Base-by-base conservation (phyloP, 768 basidiomycete genomes). In the Suillus subalutaceus region DNA sequence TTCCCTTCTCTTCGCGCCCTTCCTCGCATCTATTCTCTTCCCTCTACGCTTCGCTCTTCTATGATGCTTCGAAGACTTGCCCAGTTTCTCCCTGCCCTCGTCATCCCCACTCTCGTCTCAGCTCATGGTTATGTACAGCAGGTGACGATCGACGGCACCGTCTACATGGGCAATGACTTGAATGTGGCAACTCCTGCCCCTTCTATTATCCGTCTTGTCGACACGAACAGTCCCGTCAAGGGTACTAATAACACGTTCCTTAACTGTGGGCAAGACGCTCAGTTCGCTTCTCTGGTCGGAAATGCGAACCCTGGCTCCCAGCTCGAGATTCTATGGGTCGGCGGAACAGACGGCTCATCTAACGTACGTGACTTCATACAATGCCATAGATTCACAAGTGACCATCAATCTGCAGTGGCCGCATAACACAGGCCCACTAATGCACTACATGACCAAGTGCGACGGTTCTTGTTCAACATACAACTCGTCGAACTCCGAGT, bases 361-460 rank as follows among this genome's bases (percentile, higher is more conserved):
- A 67, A 78, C 35, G 80, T 81, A 40, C 26, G 73, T 67, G 13
- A 38, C 53, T 30, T 32, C 37, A 53, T 41, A 32, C 61, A n/a
- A 67, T 66, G 26, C 40, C 35, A 2, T 23, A 10, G 23, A 59
- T 59, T 26, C 16, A 10, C 23, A 16, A 26, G 8, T 59, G 16
- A 59, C 23, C 15, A 9, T 66, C 9, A 16, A 13, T 26, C 38
- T 16, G 12, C 53, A 84, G 79, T 86, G 84, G 86, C 79, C 79
- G 2, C 86, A 91, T 73, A 79, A 86, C 63, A 84, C 79, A 20
- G 91, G 91, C 1, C 90, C 90, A 1, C 80, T 91, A 79, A 79
- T 92, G 77, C 90, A 89, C 59, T 93, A 92, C 76, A 83, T 93
- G 84, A 84, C 90, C 5, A 76, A 79, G 58, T 93, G 92, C 70